Base-by-base conservation (phyloP, 306 rosid genomes). In the Comarum palustre region DNA sequence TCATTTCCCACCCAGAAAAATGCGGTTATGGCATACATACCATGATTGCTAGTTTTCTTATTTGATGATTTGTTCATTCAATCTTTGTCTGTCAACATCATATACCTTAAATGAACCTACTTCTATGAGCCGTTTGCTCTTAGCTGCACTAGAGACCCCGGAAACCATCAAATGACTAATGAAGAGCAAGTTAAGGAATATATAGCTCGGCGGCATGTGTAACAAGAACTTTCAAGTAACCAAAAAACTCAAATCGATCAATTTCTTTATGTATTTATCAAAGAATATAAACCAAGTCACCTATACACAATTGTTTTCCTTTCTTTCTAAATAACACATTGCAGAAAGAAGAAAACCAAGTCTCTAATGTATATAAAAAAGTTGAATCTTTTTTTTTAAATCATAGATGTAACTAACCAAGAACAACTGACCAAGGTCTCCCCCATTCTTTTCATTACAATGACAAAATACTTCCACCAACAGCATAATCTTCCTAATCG, bases 241-340 rank as follows among this genome's bases (percentile, higher is more conserved):
- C 65, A 4, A 3, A 8, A 71, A 7, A 13, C 22, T 8, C 7
- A 55, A 15, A 55, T 52, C 45, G 19, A 57, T 57, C 47, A 5
- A 41, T 66, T 22, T 27, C 25, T 45, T 19, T 9, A 47, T 46
- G 19, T 17, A 9, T 29, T 4, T 19, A 19, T 32, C n/a, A 31
- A 29, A 59, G 64, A 58, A 12, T 6, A 55, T 11, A 57, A 8
- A 57, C 34, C 17, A 13, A 24, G 32, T 55, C 32, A 55, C 17
- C 61, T 54, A 55, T 24, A 24, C 6, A 27, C 19, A 29, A 59
- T 59, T 13, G 64, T 14, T 19, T 13, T n/a, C 32, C 46, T 68
- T 19, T 57, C 45, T 71, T 77, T 77, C 47, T 54, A 22, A n/a
- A 64, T 63, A 47, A 62, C n/a, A 29, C 72, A 60, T 11, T 50